Evolutionary conservation across 2,329 filamentous ascomycete species (phyloP), one percentile per base, ranked within the genome.

Genomic region (Talaromyces islandicus): DNA sequence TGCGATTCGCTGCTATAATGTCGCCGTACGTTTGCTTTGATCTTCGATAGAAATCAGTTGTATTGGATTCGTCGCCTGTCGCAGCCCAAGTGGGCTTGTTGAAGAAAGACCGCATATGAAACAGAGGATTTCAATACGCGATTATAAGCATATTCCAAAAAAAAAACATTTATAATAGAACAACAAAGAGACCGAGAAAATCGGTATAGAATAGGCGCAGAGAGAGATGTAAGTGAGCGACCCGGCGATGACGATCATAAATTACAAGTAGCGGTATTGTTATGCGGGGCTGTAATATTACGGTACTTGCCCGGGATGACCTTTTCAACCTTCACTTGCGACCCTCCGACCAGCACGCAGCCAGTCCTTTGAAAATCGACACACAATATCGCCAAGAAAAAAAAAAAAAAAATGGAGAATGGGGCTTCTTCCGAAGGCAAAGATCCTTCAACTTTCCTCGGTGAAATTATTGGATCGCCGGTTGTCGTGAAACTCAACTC

Each of bases 401-500:
- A n/a, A n/a, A n/a, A n/a, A n/a, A n/a, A n/a, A n/a, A 52, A 32
- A 6, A 94, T 92, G 90, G 91, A 92, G 78, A 93, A 92, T 80
- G 86, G 85, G 63, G 81, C 82, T 64, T 77, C 78, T 48, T 73
- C 77, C 61, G 91, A 94, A 76, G 89, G 91, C 64, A 93, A 91
- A 75, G 94, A 99, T 75, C 94, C 94, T 4, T 96, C 92, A 12
- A 88, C 89, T 66, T 99, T 99, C 76, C 82, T 99, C 62, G 87
- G 89, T 75, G 91, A 96, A 73, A 96, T 99, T 73, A 96, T 96
- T 71, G 92, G 93, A 63, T 91, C 91, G 65, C 87, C 91, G 41
- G 94, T 99, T 66, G 95, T 91, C 1, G 93, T 99, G 66, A 97
- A 97, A 80, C 84, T 99, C 68, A 99, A 99, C 79, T 97, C 92